Conservation (phyloP, 805 yeast genomes). For the Danielia reshetovae region DNA sequence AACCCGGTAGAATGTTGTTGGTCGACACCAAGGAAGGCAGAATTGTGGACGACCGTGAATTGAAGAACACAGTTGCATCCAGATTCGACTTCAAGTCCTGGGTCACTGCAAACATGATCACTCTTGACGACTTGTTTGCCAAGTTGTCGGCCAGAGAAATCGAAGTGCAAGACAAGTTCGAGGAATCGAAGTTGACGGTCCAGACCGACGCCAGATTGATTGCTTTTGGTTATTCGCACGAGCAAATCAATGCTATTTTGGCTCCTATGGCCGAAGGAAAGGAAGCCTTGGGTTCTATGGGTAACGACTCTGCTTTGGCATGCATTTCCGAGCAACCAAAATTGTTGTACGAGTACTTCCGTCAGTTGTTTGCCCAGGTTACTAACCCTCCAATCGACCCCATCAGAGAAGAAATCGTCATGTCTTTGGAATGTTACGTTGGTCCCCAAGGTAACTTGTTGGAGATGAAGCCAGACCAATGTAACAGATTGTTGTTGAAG, state of each 20-base stretch:
- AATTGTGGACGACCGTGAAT: slow-evolving; percentile 88
- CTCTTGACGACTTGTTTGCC: slow-evolving; percentile 67
- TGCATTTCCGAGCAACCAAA: slow-evolving; percentile 92
- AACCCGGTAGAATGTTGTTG: slow-evolving; percentile 93
- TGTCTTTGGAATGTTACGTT: slow-evolving; percentile 94
- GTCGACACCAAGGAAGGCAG: slow-evolving; percentile 92
- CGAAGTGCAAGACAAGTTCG: slow-evolving; percentile 11
- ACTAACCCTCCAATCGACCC: slow-evolving; percentile 99
- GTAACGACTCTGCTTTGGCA: slow-evolving; percentile 94
- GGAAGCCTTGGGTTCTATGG: slow-evolving; percentile 97
- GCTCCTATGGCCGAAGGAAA: slow-evolving; percentile 97
- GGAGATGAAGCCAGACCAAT: slow-evolving; percentile 89
- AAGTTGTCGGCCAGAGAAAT: slow-evolving; percentile 48
- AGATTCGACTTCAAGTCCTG: slow-evolving; percentile 91
- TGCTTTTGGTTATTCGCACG: slow-evolving; percentile 93
- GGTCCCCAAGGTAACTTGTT: slow-evolving; percentile 98
- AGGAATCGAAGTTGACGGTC: slow-evolving; percentile 23
- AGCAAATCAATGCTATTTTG: slow-evolving; percentile 76
- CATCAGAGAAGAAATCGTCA: slow-evolving; percentile 91
- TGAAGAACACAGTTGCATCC: slow-evolving; percentile 73
- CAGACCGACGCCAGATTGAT: slow-evolving; percentile 79
- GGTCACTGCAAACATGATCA: slow-evolving; percentile 82
- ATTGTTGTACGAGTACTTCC: slow-evolving; percentile 86
- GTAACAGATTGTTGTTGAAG: slow-evolving; percentile 77
- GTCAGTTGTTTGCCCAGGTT: slow-evolving; percentile 96